Base-by-base conservation (phyloP, 176 grass and related monocot species). In the Lolium perenne region DNA sequence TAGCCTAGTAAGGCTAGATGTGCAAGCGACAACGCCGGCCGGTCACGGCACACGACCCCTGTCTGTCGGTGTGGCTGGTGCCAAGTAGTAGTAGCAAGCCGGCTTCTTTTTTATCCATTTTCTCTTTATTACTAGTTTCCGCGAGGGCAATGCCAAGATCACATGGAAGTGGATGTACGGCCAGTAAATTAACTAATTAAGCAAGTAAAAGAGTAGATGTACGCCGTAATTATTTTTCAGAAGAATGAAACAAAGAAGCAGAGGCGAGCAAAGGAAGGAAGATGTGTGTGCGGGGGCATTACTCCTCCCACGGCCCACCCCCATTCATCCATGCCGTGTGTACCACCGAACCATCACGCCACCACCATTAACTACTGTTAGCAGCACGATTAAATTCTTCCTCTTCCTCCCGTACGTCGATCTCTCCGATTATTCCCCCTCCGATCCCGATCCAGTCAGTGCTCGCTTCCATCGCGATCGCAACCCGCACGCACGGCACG, bases 321-420 rank as follows among this genome's bases (percentile, higher is more conserved):
- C 49, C 72, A 51, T 53, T 76, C 72, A 15, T 76, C 84, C 89
- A 83, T 32, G 80, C 84, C 84, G 89, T 74, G 89, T 49, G 89
- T 79, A 66, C 89, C 89, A 87, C 89, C 80, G 74, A 91, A 91
- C 89, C 84, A 83, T 87, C 84, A 58, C 57, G 80, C 47, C 74
- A 17, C 56, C 84, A 40, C 57, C 80, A 79, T 67, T 83, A 87
- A 87, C 48, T 84, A 60, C 3, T 43, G 14, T 40, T 60, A 21
- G 32, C 8, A 56, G 71, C 22, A 4, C 23, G 23, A 75, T 47
- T 75, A 53, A 75, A 32, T 75, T 53, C 72, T 26, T 29, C 8
- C 71, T 15, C 20, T 77, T 12, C 8, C n/a, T 49, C 51, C 10
- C 73, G 74, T 76, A 25, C 73, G 74, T 76, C 49, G 11, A 40